Evolutionary conservation across 768 basidiomycete species (phyloP).

Genomic region (Strobilomyces echinocephalus): DNA sequence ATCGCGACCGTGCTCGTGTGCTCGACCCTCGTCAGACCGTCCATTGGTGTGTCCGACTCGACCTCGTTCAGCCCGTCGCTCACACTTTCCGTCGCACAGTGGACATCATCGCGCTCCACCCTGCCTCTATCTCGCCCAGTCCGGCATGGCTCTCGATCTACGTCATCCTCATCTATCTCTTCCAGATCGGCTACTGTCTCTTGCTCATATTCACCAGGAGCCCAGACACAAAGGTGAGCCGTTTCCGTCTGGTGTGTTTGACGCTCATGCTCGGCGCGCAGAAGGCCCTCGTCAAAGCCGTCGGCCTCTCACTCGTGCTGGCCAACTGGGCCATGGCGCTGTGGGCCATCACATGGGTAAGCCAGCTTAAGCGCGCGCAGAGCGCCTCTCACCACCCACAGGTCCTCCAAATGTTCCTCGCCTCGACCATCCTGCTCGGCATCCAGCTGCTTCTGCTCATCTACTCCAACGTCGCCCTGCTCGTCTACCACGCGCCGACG

Average conservation of each 20-base stretch:
- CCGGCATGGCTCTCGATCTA: conserved; percentile 55
- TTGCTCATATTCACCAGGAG: conserved; percentile 67
- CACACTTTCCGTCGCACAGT: conserved; percentile 28
- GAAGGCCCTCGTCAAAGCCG: conserved; percentile 68
- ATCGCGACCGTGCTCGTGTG: conserved; percentile 71
- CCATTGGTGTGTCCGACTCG: conserved; percentile 39
- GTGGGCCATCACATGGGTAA: conserved; percentile 77
- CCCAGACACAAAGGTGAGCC: conserved; percentile 69
- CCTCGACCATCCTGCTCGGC: conserved; percentile 69
- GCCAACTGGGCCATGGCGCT: conserved; percentile 77
- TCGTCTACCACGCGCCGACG: conserved; percentile 66
- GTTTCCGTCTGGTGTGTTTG: neutral
- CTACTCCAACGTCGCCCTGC: conserved; percentile 74
- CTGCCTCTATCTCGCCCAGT: conserved; percentile 70
- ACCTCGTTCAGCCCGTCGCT: neutral
- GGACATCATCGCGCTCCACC: conserved; percentile 48
- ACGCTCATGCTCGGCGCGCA: conserved; percentile 22
- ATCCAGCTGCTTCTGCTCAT: conserved; percentile 64
- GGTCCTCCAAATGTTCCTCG: conserved; percentile 73
- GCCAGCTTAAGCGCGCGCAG: accelerated
- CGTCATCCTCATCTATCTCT: conserved; percentile 53
- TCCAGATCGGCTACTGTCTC: conserved; percentile 79
- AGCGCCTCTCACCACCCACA: conserved; percentile 18
- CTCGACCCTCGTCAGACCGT: conserved; percentile 59
- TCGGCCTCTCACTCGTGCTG: conserved; percentile 72